A percentile compares a stretch with the other conserved stretches of the same genome.
These are phyloP conservation scores for Nemania abortiva DNA, from an alignment of 2,329 filamentous ascomycete species.

Conservation along the genomic window DNA sequence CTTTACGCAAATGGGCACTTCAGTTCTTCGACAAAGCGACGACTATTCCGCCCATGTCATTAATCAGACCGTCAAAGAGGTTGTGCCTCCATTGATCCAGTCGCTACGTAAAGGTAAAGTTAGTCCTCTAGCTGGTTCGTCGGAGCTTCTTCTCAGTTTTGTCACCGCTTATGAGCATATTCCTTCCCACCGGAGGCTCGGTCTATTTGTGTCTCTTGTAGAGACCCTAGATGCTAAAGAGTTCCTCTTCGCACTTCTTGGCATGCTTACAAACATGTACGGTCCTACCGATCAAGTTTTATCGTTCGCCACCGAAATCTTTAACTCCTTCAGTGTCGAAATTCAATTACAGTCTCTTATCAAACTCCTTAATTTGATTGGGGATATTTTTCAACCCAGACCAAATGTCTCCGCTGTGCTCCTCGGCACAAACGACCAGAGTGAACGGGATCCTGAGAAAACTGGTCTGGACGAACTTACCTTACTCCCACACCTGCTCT, in stretches of 20 bases:
- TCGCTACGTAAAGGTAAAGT: conserved; percentile 86
- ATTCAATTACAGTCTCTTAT: conserved; percentile 83
- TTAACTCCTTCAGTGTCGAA: conserved; percentile 77
- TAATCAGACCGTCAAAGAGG: conserved; percentile 92
- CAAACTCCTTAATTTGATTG: conserved; percentile 79
- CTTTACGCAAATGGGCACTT: conserved; percentile 97
- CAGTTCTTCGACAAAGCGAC: conserved; percentile 90
- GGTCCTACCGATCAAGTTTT: conserved; percentile 79
- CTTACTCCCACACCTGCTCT: conserved; percentile 69
- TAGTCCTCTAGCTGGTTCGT: conserved; percentile 81
- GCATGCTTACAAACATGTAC: conserved; percentile 92
- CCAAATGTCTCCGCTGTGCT: conserved; percentile 79
- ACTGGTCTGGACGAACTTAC: conserved; percentile 67
- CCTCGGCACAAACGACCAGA: conserved; percentile 68
- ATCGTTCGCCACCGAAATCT: conserved; percentile 80
- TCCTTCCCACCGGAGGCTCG: conserved; percentile 83
- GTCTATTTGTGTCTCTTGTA: conserved; percentile 85
- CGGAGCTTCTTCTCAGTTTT: conserved; percentile 94
- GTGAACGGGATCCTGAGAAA: conserved; percentile 61
- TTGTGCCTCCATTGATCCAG: conserved; percentile 89
- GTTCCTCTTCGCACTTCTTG: conserved; percentile 87
- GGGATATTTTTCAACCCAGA: conserved; percentile 80
- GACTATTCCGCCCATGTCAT: conserved; percentile 98
- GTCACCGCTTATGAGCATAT: conserved; percentile 97
- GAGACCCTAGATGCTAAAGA: conserved; percentile 87